Evolutionary conservation across 192 early-diverging fungal species (phyloP).

Genomic region (Podila clonocystis): DNA sequence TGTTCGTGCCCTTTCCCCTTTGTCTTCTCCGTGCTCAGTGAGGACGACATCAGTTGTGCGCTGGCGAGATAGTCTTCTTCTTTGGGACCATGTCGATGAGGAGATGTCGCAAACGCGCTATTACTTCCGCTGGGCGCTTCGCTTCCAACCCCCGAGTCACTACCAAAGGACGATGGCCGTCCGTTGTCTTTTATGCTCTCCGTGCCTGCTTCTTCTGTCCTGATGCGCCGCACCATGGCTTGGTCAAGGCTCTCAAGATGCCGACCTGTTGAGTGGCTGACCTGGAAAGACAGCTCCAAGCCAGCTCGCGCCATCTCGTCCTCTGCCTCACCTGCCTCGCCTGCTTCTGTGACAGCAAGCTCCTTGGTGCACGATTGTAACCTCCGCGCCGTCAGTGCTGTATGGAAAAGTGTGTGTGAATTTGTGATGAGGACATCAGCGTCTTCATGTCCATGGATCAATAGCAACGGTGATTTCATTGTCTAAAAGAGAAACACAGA

Average conservation of each 20-base stretch:
- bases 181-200: background rate
- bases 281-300: slow-evolving; percentile 31
- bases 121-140: slow-evolving; percentile 9
- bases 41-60: no score
- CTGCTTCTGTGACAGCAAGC: slow-evolving; percentile 29
- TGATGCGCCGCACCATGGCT: no score
- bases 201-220: no score
- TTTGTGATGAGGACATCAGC: slow-evolving; percentile 45
- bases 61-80: background rate
- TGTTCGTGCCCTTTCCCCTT: background rate
- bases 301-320: slow-evolving; percentile 32
- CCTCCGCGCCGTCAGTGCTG: slow-evolving; percentile 25
- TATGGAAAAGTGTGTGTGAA: slow-evolving; percentile 44
- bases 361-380: slow-evolving; percentile 32
- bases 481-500: slow-evolving; percentile 4
- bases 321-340: slow-evolving; percentile 32
- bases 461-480: slow-evolving; percentile 32
- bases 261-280: slow-evolving; percentile 21
- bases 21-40: background rate
- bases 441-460: slow-evolving; percentile 50
- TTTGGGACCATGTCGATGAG: background rate
- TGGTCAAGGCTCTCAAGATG: background rate
- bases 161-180: background rate
- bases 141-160: slow-evolving; percentile 20
- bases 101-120: slow-evolving; percentile 12